Evolutionary conservation across 768 basidiomycete genomes (phyloP), one percentile per base, ranked within the genome.

Genomic region (Mycena rosella): DNA sequence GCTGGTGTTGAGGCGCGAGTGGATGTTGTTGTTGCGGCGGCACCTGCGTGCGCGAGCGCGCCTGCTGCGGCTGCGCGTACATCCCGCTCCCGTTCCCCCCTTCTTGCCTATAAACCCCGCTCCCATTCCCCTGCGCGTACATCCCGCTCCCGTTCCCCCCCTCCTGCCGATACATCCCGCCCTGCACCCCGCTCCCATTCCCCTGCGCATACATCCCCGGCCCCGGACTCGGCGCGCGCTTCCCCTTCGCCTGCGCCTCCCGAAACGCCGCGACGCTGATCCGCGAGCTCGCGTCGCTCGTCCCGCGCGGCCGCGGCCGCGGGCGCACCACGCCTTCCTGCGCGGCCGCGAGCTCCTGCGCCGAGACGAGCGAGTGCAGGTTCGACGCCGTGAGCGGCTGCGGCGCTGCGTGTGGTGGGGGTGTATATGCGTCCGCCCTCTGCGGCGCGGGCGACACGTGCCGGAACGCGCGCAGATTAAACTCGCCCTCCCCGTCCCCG

Each of bases 221-320:
- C 45, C 60, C 68, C 38, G 63, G 65, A 30, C 60, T 70, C 40
- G 69, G 55, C 42, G 45, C 38, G 4, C 63, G 26, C 15, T 89
- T 89, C 53, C 89, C 83, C 45, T 91, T 81, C 5, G 91, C 90
- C 62, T 92, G 91, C 22, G 87, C 91, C 80, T 94, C 92, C 60
- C 91, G 87, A 75, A 94, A 94, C 3, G 93, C 93, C 3, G 91
- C 93, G 34, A 94, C 89, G 10, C 91, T 91, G 27, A 94, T 94
- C 59, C 91, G 86, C 68, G 48, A 48, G 40, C 26, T 26, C 48
- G 58, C 63, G 42, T 71, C 70, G 48, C 20, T 24, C 34, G 44
- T 26, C n/a, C 66, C 48, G 2, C 63, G 55, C 15, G 70, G 63
- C 2, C 70, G 53, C 38, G 66, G 70, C 0, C 62, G 53, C 10